phyloP scores from a whole-genome alignment of 2,329 filamentous ascomycete species.

The Aspergillus aculeatinus region DNA sequence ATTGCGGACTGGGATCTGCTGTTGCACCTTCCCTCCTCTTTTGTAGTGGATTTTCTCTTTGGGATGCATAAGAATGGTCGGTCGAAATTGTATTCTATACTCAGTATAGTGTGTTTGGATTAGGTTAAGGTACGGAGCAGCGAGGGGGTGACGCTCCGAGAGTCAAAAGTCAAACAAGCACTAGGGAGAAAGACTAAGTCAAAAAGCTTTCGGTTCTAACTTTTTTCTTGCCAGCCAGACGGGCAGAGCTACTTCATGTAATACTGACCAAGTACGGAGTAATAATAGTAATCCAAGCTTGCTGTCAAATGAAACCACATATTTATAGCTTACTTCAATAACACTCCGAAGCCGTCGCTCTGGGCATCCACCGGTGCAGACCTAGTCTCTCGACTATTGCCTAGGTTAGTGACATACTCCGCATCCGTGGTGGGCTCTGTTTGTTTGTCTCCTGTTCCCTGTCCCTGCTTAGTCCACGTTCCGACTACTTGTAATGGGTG shows the following conservation, averaged over 20 bases:
- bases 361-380: slow-evolving; percentile 9
- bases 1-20: slow-evolving; percentile 16
- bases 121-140: slow-evolving; percentile 19
- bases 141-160: neutral
- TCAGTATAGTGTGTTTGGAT: slow-evolving; percentile 8
- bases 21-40: neutral
- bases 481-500: neutral
- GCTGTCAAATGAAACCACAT: neutral
- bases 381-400: slow-evolving; percentile 6
- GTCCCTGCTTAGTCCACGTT: neutral
- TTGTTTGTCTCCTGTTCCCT: neutral
- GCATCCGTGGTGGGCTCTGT: neutral
- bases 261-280: neutral
- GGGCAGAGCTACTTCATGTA: neutral
- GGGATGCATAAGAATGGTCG: slow-evolving; percentile 14
- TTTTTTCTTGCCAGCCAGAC: neutral
- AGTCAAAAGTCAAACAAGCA: neutral
- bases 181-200: neutral
- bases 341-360: slow-evolving; percentile 4
- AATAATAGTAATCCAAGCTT: neutral
- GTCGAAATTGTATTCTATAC: slow-evolving; percentile 13
- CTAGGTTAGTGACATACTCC: neutral
- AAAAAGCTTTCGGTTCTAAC: neutral
- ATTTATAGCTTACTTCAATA: slow-evolving; percentile 6
- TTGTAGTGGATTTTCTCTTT: neutral